Base-by-base conservation (phyloP, 164 flowering plant genomes). In the Cinnamomum chago region DNA sequence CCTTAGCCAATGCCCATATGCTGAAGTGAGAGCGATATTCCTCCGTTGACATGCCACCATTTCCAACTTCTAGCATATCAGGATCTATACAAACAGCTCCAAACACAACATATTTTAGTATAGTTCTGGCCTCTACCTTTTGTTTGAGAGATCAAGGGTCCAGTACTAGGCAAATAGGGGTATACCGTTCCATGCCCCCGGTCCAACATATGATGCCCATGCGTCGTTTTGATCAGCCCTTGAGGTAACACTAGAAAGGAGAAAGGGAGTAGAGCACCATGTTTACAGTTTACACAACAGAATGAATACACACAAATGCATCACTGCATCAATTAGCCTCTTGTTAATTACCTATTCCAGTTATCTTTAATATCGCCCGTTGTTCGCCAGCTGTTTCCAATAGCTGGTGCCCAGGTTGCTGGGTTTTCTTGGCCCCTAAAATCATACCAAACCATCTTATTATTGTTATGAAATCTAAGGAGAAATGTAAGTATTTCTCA, bases 21-120 rank as follows among this genome's bases (percentile, higher is more conserved):
- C 97, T 93, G 79, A 92, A 90, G 79, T 93, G 97, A 2, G 90
- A 84, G 17, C 93, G 86, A 52, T 93, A 93, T 74, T 93, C 98
- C 65, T 87, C 90, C 6, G 75, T 78, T 0, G 88, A 86, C 97
- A 93, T 89, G 66, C 94, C 94, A 47, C 98, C 94, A 75, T 93
- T 93, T 70, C 98, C 98, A 50, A 93, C 94, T 82, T 93, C 98
- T 47, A 93, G 90, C 97, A 93, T 91, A 81, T 91, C 93, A 24
- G 96, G 97, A 85, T 91, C 95, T 92, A 12, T 6, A 51, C 13
- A 5, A 40, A 12, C 28, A 22, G 22, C 30, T 2, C 17, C 22
- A 23, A 68, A 47, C 2, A 30, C n/a, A 12, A 67, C 25, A 47
- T 12, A 64, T 64, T 15, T 66, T 66, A 25, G 17, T 25, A 66